These are phyloP conservation scores for Castanopsis chinensis DNA, from an alignment of 306 rosid species.

Conservation along the genomic window DNA sequence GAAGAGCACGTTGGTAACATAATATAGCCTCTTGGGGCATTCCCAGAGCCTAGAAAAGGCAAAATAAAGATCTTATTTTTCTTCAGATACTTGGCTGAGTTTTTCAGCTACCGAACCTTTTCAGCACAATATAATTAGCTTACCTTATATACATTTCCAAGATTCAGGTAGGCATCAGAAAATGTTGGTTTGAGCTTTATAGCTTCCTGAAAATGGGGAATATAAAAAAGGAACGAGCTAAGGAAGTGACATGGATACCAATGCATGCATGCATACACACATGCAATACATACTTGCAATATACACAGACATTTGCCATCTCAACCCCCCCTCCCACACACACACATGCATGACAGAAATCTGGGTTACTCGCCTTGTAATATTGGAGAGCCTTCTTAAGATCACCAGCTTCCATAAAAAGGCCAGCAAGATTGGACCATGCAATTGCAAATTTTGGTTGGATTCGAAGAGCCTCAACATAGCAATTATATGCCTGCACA, in stretches of 20 bases:
- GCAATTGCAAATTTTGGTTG: slow-evolving; percentile 97
- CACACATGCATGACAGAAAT: neutral
- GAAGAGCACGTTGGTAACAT: slow-evolving; percentile 92
- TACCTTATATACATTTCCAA: slow-evolving; percentile 99
- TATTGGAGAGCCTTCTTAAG: slow-evolving; percentile 93
- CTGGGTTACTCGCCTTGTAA: slow-evolving; percentile 58
- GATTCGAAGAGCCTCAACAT: slow-evolving; percentile 92
- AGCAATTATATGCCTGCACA: slow-evolving; percentile 99
- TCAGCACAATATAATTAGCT: slow-evolving; percentile 42
- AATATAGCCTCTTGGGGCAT: slow-evolving; percentile 94
- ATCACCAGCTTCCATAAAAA: slow-evolving; percentile 98
- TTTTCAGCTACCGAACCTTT: slow-evolving; percentile 50
- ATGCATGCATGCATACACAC: neutral
- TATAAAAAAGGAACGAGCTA: neutral
- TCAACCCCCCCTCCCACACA: neutral
- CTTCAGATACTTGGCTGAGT: slow-evolving; percentile 39
- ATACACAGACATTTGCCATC: too few relatives aligned
- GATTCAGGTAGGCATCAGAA: slow-evolving; percentile 99
- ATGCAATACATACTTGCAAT: neutral
- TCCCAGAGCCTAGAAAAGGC: slow-evolving; percentile 81
- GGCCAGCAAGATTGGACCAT: slow-evolving; percentile 99
- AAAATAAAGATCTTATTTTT: slow-evolving; percentile 46
- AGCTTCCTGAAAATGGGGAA: slow-evolving; percentile 67
- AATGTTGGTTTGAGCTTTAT: slow-evolving; percentile 94
- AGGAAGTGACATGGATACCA: neutral